Percentiles rank a stretch among this genome's conserved stretches.
phyloP scores from a whole-genome alignment of 2,329 filamentous ascomycete species.

The Stagonosporopsis chrysanthemi region DNA sequence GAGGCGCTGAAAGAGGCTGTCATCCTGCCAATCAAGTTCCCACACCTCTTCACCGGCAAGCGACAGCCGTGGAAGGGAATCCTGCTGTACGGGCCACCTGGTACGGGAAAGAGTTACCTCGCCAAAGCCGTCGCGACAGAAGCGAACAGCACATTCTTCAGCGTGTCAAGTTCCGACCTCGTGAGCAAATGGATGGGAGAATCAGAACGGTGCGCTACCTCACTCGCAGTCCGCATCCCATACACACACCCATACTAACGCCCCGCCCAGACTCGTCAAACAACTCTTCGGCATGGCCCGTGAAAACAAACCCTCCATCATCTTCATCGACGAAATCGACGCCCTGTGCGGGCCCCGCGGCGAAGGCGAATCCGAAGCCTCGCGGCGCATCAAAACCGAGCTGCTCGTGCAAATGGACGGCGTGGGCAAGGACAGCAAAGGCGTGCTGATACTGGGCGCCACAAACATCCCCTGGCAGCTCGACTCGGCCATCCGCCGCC shows the following conservation, averaged over 20 bases:
- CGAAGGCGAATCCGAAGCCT: slow-evolving; percentile 97
- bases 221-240: too few relatives aligned
- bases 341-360: slow-evolving; percentile 90
- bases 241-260: neutral
- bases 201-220: slow-evolving; percentile 78
- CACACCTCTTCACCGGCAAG: slow-evolving; percentile 94
- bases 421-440: slow-evolving; percentile 93
- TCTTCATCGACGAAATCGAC: slow-evolving; percentile 98
- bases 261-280: slow-evolving; percentile 77
- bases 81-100: slow-evolving; percentile 91
- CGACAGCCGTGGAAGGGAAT: slow-evolving; percentile 99
- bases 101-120: slow-evolving; percentile 96
- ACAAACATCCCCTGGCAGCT: slow-evolving; percentile 99
- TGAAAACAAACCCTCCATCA: slow-evolving; percentile 97
- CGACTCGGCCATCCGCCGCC: slow-evolving; percentile 91
- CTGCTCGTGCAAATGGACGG: slow-evolving; percentile 99
- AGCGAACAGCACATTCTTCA: slow-evolving; percentile 99
- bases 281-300: slow-evolving; percentile 97
- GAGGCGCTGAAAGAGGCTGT: slow-evolving; percentile 98
- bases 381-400: slow-evolving; percentile 96
- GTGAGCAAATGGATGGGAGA: slow-evolving; percentile 99
- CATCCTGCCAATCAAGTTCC: slow-evolving; percentile 97
- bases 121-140: slow-evolving; percentile 98
- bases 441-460: slow-evolving; percentile 91
- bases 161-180: slow-evolving; percentile 93